Conservation (phyloP, 2,329 filamentous ascomycete genomes). For the Alternaria metachromatica region DNA sequence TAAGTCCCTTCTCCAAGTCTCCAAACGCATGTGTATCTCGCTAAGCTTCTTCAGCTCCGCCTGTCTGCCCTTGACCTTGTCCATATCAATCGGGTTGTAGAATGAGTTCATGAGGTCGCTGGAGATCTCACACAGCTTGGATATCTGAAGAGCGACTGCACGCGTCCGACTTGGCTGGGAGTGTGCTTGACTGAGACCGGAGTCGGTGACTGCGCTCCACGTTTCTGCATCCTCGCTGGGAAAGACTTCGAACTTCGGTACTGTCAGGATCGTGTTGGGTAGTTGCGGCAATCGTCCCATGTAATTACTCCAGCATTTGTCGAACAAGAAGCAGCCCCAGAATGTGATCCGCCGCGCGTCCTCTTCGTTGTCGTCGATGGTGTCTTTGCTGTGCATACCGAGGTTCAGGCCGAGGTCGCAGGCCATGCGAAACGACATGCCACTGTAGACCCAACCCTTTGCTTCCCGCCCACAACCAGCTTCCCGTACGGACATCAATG, state of each 20-base stretch:
- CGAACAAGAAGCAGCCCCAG: slow-evolving; percentile 98
- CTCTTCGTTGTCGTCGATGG: slow-evolving; percentile 79
- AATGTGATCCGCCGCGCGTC: slow-evolving; percentile 92
- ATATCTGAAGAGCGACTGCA: slow-evolving; percentile 74
- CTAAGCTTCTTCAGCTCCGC: slow-evolving; percentile 90
- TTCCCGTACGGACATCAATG: slow-evolving; percentile 94
- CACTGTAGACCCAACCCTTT: slow-evolving; percentile 97
- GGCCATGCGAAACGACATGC: slow-evolving; percentile 98
- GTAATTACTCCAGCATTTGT: slow-evolving; percentile 99
- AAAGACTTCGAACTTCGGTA: slow-evolving; percentile 89
- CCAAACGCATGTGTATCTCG: slow-evolving; percentile 86
- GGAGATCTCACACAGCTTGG: slow-evolving; percentile 88
- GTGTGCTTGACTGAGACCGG: slow-evolving; percentile 73
- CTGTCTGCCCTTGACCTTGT: slow-evolving; percentile 72
- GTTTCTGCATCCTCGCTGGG: slow-evolving; percentile 82
- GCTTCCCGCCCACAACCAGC: slow-evolving; percentile 93
- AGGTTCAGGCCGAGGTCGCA: slow-evolving; percentile 92
- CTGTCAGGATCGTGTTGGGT: slow-evolving; percentile 78
- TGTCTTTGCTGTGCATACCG: slow-evolving; percentile 63
- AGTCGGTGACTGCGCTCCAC: slow-evolving; percentile 90
- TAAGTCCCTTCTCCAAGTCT: slow-evolving; percentile 85
- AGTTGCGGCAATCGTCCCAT: slow-evolving; percentile 89
- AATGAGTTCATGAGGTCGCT: slow-evolving; percentile 88
- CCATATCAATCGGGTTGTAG: slow-evolving; percentile 77
- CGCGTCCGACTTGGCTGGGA: slow-evolving; percentile 84